Evolutionary conservation across 164 flowering plant species (phyloP).

Genomic region (Tetrastigma voinierianum): DNA sequence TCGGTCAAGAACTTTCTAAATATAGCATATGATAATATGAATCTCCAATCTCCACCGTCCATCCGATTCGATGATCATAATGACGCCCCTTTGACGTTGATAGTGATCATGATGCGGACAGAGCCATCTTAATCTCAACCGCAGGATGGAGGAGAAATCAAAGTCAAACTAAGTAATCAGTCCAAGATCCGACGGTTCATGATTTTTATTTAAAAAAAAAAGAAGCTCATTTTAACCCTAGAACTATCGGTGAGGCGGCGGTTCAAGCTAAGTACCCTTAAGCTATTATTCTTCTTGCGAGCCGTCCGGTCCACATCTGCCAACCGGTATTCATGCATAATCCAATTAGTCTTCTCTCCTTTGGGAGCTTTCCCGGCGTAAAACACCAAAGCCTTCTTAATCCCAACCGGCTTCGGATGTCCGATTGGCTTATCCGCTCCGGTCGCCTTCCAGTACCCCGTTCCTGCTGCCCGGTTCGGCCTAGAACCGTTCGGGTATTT

Average conservation of each 20-base stretch:
- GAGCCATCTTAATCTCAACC: too few species aligned
- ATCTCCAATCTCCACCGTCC: too few species aligned
- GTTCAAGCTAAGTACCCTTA: constrained; percentile 38
- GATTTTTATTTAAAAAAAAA: too few species aligned
- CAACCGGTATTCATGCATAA: constrained; percentile 70
- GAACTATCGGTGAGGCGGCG: too few species aligned
- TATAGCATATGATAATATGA: too few species aligned
- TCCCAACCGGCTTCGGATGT: constrained; percentile 49
- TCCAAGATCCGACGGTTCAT: too few species aligned
- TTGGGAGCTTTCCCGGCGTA: constrained; percentile 64
- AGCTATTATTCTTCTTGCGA: constrained; percentile 45
- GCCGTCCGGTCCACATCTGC: constrained; percentile 64
- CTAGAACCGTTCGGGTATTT: constrained; percentile 74
- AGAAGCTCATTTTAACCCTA: not conserved
- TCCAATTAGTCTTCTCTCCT: constrained; percentile 72
- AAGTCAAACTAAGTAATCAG: too few species aligned
- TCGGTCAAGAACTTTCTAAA: too few species aligned
- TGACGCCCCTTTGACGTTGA: too few species aligned
- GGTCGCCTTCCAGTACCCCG: constrained; percentile 76
- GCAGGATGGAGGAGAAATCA: too few species aligned
- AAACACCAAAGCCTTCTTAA: constrained; percentile 67
- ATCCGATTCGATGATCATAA: too few species aligned
- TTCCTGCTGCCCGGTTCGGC: constrained; percentile 68
- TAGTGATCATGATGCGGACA: too few species aligned
- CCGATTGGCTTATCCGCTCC: constrained; percentile 78